A percentile compares a stretch with the other conserved stretches of the same genome.
Evolutionary conservation across 306 rosid species (phyloP).

Genomic region (Prosopis cineraria): DNA sequence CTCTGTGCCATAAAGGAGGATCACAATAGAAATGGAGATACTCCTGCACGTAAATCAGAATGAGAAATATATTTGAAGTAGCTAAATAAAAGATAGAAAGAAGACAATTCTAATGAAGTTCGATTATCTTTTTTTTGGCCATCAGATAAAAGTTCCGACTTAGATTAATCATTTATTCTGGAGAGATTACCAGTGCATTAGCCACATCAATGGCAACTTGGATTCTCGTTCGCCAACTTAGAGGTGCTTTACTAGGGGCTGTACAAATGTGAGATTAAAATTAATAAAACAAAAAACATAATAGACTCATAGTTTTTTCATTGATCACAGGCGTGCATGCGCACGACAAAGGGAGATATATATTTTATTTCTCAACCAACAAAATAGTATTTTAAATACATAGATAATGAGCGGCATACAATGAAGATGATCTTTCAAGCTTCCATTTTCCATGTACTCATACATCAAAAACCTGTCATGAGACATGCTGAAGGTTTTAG

Average conservation of each 20-base stretch:
- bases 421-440: conserved; percentile 98
- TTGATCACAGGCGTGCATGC: conserved; percentile 5
- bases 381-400: conserved; percentile 16
- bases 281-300: conserved; percentile 24
- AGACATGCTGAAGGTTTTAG: conserved; percentile 38
- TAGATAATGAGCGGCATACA: conserved; percentile 62
- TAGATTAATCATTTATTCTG: conserved; percentile 28
- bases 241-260: conserved; percentile 81
- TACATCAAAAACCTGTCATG: conserved; percentile 88
- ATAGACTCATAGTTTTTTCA: conserved; percentile 19
- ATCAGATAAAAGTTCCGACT: not conserved
- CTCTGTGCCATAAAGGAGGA: conserved; percentile 97
- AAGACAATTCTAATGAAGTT: conserved; percentile 10
- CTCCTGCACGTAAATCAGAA: conserved; percentile 66
- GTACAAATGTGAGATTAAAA: conserved; percentile 35
- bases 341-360: not conserved
- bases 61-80: conserved; percentile 11
- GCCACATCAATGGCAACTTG: conserved; percentile 94
- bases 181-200: conserved; percentile 82
- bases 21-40: conserved; percentile 97
- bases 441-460: conserved; percentile 96
- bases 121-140: not conserved
- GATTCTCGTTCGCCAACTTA: conserved; percentile 86
- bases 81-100: not conserved
- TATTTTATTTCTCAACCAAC: conserved; percentile 13